Percentiles rank a stretch among this genome's conserved stretches.
These are phyloP conservation scores for Phyllosticta citrichinensis DNA, from an alignment of 2,329 filamentous ascomycete species.

Conservation along the genomic window DNA sequence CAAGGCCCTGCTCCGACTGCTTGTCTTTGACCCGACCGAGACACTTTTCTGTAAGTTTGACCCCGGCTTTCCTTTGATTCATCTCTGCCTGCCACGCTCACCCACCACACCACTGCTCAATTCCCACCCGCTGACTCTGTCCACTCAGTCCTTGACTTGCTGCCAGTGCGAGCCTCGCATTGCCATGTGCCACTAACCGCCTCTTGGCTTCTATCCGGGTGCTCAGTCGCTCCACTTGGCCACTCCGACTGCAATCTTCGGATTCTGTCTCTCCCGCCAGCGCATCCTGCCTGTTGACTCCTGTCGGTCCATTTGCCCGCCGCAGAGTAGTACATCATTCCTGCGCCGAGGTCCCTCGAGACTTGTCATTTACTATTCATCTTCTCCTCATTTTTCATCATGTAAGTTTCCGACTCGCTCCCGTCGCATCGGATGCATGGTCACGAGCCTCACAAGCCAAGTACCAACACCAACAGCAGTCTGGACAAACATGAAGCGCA, in stretches of 20 bases:
- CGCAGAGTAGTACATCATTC: background rate
- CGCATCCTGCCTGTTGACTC: background rate
- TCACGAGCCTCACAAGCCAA: background rate
- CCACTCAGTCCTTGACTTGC: background rate
- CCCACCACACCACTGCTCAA: background rate
- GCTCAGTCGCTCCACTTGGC: background rate
- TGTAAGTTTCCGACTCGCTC: background rate
- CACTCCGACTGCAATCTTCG: background rate
- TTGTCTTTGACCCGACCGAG: background rate
- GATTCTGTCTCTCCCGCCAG: background rate
- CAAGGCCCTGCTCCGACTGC: background rate
- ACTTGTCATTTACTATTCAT: background rate
- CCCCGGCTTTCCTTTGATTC: background rate
- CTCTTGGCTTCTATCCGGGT: background rate
- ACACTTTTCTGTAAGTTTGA: background rate
- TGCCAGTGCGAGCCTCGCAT: background rate
- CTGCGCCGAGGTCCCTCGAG: background rate
- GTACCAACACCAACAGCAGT: constrained; percentile 1
- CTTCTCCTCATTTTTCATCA: background rate
- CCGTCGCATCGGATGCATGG: constrained; percentile 3
- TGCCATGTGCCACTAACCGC: background rate
- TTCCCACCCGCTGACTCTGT: background rate
- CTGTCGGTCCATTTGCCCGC: background rate
- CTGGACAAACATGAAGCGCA: constrained; percentile 8
- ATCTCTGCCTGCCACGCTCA: background rate